phyloP scores from a whole-genome alignment of 257 asterid species.

The Ilex aquifolium region DNA sequence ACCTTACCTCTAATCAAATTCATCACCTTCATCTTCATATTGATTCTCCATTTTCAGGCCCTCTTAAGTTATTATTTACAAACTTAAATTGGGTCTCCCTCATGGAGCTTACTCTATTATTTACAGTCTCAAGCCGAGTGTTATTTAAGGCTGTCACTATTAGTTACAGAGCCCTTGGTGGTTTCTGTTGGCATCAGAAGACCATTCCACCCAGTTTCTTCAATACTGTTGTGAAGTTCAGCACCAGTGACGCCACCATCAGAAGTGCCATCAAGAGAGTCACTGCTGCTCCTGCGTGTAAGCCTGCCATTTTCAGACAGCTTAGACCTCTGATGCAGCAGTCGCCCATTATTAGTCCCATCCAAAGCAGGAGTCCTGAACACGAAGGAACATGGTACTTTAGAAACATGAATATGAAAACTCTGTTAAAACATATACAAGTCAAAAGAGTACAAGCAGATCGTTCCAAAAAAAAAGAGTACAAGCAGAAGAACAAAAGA shows the following conservation, averaged over 20 bases:
- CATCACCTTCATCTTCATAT: conserved; percentile 26
- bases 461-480: too few relatives aligned
- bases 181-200: conserved; percentile 30
- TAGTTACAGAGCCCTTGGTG: conserved; percentile 47
- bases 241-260: conserved; percentile 22
- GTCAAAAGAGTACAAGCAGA: too few relatives aligned
- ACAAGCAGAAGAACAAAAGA: too few relatives aligned
- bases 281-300: conserved; percentile 22
- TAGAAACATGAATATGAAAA: conserved; percentile 3
- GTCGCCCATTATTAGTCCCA: conserved; percentile 24
- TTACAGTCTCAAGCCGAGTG: conserved; percentile 44
- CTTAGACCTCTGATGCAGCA: conserved; percentile 31
- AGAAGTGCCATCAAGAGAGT: conserved; percentile 34
- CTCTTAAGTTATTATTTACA: conserved; percentile 52
- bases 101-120: conserved; percentile 37
- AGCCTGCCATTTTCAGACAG: conserved; percentile 27
- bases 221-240: conserved; percentile 24
- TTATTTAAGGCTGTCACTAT: conserved; percentile 36
- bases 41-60: conserved; percentile 39
- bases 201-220: conserved; percentile 33
- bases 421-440: not conserved
- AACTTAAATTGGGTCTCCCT: conserved; percentile 30
- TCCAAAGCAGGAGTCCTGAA: conserved; percentile 30
- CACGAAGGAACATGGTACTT: conserved; percentile 5
- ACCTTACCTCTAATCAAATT: conserved; percentile 51